Evolutionary conservation across 140 eudicot species (phyloP).

Genomic region (Anethum foeniculum): DNA sequence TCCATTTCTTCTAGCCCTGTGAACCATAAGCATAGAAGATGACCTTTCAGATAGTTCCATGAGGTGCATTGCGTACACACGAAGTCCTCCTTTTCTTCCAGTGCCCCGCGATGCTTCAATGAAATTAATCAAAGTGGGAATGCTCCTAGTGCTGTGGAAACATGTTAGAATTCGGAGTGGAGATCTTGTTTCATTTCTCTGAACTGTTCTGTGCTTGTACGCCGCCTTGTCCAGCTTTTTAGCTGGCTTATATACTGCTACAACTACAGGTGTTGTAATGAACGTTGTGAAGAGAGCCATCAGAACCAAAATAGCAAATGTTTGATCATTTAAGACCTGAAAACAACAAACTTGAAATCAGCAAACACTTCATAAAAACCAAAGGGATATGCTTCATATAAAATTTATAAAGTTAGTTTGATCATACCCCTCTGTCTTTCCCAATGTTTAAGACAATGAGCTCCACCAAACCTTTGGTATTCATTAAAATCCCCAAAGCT

Average conservation of each 20-base stretch:
- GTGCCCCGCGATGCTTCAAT: conserved; percentile 70
- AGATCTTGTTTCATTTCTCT: conserved; percentile 29
- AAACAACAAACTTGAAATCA: background rate
- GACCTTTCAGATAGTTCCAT: conserved; percentile 70
- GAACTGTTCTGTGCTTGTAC: conserved; percentile 43
- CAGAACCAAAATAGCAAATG: conserved; percentile 68
- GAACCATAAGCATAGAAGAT: conserved; percentile 72
- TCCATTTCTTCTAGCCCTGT: conserved; percentile 59
- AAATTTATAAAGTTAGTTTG: background rate
- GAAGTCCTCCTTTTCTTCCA: conserved; percentile 39
- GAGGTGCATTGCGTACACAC: conserved; percentile 58
- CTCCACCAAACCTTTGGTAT: conserved; percentile 72
- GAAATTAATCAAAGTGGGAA: conserved; percentile 46
- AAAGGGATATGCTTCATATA: background rate
- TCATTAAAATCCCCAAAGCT: conserved; percentile 67
- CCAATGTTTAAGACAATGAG: conserved; percentile 74
- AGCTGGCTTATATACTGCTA: conserved; percentile 64
- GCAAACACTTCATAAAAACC: background rate
- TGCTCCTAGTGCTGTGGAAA: conserved; percentile 50
- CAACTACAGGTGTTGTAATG: conserved; percentile 66
- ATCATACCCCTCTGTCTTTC: conserved; percentile 61
- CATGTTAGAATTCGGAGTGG: conserved; percentile 53
- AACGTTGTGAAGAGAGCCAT: conserved; percentile 79
- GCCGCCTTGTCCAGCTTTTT: conserved; percentile 25
- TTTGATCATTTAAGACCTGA: conserved; percentile 62